Conservation (phyloP, 352 stramenopile genomes). For the Peronospora belbahrii region DNA sequence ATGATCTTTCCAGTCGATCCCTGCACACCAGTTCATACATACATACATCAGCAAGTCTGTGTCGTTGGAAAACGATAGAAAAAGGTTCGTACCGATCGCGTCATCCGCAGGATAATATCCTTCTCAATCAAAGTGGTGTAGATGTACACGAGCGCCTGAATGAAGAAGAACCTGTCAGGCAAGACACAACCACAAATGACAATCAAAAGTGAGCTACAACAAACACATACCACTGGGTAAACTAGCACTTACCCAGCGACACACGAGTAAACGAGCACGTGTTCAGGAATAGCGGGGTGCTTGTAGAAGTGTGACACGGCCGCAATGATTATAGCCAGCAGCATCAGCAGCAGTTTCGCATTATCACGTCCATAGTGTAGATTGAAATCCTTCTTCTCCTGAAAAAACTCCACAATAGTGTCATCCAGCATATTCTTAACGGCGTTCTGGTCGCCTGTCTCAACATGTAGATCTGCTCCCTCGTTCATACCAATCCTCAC, state of each 20-base stretch:
- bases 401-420: constrained; percentile 64
- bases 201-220: background rate
- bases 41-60: constrained; percentile 1
- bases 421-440: constrained; percentile 86
- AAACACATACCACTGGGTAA: background rate
- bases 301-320: constrained; percentile 69
- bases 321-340: constrained; percentile 49
- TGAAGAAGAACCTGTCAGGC: constrained; percentile 62
- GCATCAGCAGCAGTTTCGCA: constrained; percentile 74
- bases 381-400: constrained; percentile 43
- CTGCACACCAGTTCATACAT: constrained; percentile 16
- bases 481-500: background rate
- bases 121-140: constrained; percentile 73
- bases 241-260: constrained; percentile 44
- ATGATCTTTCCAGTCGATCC: constrained; percentile 28
- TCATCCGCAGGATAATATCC: constrained; percentile 67
- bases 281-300: constrained; percentile 46
- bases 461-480: constrained; percentile 47
- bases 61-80: background rate
- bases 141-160: constrained; percentile 62
- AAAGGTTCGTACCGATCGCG: constrained; percentile 38
- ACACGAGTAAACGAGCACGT: constrained; percentile 60
- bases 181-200: background rate
- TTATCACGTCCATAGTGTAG: constrained; percentile 81
- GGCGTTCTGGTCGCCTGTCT: constrained; percentile 78